Evolutionary conservation across 805 yeast genomes (phyloP), one percentile per base, ranked within the genome.

Genomic region (Lipomyces sp.): DNA sequence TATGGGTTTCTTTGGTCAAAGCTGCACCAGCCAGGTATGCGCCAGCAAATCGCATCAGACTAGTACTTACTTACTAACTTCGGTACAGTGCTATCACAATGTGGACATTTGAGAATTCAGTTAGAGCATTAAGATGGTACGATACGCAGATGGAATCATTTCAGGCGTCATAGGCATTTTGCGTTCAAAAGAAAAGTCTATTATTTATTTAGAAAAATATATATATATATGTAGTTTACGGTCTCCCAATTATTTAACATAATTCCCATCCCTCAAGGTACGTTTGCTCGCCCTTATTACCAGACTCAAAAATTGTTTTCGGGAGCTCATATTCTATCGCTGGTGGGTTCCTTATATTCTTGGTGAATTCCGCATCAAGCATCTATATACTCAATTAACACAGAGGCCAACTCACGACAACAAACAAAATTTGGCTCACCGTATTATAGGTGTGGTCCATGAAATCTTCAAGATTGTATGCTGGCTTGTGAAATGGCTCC

Each of bases 401-500:
- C 39, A 34, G 0, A 76, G 85, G 24, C 79, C 91, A 87, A 34
- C 81, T 81, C 58, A 81, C 96, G 74, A 87, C 85, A 34, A 84
- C 87, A 66, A 89, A 72, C 62, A 90, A 24, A 50, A 13, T 37
- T 18, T 6, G 37, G 39, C 66, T 45, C 39, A 67, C 66, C 76
- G 72, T 89, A 80, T 83, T 81, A 75, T 93, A 95, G 64, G 88
- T 87, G 91, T 97, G 94, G 77, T 93, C 97, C 73, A 95, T 79
- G 80, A 95, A 95, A 76, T 95, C 98, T 76, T 95, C 99, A 82
- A 95, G 82, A 76, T 90, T 90, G 77, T 95, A 95, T 72, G 85
- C 85, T 64, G 89, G 87, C 76, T 95, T 95, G 75, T 88, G 85
- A 80, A 92, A 94, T 2, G 97, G 97, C 78, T 95, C 97, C 24